Evolutionary conservation across 768 basidiomycete species (phyloP), one percentile per base, ranked within the genome.

Genomic region (Tremella fuciformis): DNA sequence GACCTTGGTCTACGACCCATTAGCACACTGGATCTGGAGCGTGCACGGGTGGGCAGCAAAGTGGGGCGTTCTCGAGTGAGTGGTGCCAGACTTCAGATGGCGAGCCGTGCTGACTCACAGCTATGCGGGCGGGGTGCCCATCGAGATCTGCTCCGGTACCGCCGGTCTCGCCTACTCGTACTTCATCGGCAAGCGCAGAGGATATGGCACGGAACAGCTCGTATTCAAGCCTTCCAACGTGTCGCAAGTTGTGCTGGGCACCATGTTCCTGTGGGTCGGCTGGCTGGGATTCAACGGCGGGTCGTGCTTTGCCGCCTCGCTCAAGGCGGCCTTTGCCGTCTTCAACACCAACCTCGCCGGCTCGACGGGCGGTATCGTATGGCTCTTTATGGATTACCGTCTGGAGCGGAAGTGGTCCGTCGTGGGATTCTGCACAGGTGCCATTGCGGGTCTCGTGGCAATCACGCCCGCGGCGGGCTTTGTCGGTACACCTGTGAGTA

Each of bases 21-120:
- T 98, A 57, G 94, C 91, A 0, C 91, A 89, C 78, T 96, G 93
- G 92, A 89, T 91, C 3, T 98, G 94, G 94, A 91, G 91, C 69
- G 63, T 82, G 37, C 83, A 87, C 29, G 84, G 85, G 11, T 85
- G 84, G 92, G 86, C 88, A 0, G 86, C 81, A 77, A 73, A 84
- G 34, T 80, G 89, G 52, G 93, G 91, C 15, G 88, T 78, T 6
- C 63, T 76, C 21, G 77, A 73, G 87, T 58, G 63, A 34, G 52
- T 53, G 6, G 15, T 8, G 15, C 24, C 53, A 48, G 26, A 21
- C 26, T 16, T 8, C 18, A 18, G 19, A 11, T 38, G 16, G 16
- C 6, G 18, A 4, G 4, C 42, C 42, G 18, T 46, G 42, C 42
- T 22, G 18, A 18, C 29, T 34, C 6, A 11, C 4, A 34, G 29